Percentiles rank a stretch among this genome's conserved stretches.
phyloP scores from a whole-genome alignment of 2,329 filamentous ascomycete species.

The Fusarium multiceps region DNA sequence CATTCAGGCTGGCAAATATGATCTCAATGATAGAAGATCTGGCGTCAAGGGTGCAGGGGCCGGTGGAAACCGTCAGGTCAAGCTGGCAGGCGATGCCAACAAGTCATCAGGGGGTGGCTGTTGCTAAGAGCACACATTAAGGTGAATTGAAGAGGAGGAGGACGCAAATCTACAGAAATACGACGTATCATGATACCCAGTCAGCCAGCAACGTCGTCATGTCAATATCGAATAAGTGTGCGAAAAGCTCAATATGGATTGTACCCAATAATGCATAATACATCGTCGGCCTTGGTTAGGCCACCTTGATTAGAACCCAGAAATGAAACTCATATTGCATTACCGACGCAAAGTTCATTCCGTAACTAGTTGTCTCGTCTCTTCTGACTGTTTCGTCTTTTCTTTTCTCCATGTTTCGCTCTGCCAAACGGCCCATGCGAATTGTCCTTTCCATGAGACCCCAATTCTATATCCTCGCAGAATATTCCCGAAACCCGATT shows the following conservation, averaged over 20 bases:
- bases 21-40: conserved; percentile 90
- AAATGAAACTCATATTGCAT: conserved; percentile 47
- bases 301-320: conserved; percentile 32
- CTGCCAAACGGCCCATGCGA: conserved; percentile 38
- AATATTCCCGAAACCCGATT: conserved; percentile 31
- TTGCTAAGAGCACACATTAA: conserved; percentile 54
- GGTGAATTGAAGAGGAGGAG: conserved; percentile 20
- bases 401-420: conserved; percentile 36
- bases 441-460: conserved; percentile 38
- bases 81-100: conserved; percentile 56
- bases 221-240: conserved; percentile 43
- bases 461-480: conserved; percentile 35
- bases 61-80: conserved; percentile 59
- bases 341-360: conserved; percentile 44
- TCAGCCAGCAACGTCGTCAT: conserved; percentile 40
- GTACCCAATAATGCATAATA: conserved; percentile 52
- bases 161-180: conserved; percentile 35
- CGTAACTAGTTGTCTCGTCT: conserved; percentile 36
- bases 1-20: conserved; percentile 93
- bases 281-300: conserved; percentile 38
- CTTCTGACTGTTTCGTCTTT: conserved; percentile 38
- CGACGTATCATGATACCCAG: conserved; percentile 50
- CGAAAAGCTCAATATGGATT: conserved; percentile 44
- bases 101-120: conserved; percentile 58
- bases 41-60: conserved; percentile 83